Base-by-base conservation (phyloP, 2,329 filamentous ascomycete species). In the Mycocentrospora acerina region DNA sequence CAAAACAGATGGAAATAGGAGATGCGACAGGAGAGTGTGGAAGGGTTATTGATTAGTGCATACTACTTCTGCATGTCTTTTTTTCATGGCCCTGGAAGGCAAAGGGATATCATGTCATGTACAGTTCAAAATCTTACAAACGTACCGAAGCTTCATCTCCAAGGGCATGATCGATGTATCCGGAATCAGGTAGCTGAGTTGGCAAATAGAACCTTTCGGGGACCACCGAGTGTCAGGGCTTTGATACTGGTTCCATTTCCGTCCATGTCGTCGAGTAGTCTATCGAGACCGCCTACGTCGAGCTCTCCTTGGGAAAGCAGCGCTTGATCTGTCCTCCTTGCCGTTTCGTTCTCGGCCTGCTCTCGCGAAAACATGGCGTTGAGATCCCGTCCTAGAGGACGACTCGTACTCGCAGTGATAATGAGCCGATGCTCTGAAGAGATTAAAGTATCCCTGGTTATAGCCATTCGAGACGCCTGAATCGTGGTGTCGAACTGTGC, bases 221-320 rank as follows among this genome's bases (percentile, higher is more conserved):
- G 60, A 16, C 60, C 61, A 7, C 59, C 60, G 26, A 62, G 48
- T 7, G 53, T 53, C 31, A 65, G 24, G 29, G 37, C 59, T 36
- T 51, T 55, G 14, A 53, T 42, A 4, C 43, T 48, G 33, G 40
- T 52, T 25, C 51, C 55, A 35, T 51, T 55, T 19, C 47, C 48
- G 25, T 63, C 61, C 58, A 67, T 64, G 22, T 50, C 50, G 4
- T 66, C 62, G 1, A 77, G 66, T 48, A 75, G 51, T 32, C 71
- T 61, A 39, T 74, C 69, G 64, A 76, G 71, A 7, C 72, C 72
- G 22, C 69, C 71, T 12, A 76, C 52, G 44, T 74, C 73, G 7
- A 76, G 67, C 40, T 72, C 69, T 14, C 71, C 71, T 9, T 62
- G 59, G 28, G 67, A 62, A 7, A 76, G 64, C 38, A 75, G 60